Evolutionary conservation across 192 early-diverging fungal species (phyloP).

Genomic region (Physocladia obscura): DNA sequence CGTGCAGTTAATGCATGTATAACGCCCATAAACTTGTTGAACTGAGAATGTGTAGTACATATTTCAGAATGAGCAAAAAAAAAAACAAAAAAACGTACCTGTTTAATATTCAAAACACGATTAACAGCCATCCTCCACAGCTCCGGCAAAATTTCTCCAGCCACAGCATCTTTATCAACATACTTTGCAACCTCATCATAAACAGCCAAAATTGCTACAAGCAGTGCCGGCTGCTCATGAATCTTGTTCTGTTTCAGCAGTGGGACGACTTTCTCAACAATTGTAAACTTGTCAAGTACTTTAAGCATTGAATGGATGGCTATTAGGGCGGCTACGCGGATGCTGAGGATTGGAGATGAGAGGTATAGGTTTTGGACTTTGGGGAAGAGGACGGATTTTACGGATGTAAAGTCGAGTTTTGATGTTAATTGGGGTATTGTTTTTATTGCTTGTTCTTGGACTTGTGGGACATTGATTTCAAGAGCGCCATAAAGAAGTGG

Average conservation of each 20-base stretch:
- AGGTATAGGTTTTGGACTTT: slow-evolving; percentile 24
- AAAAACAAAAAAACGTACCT: slow-evolving; percentile 42
- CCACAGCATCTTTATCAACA: slow-evolving; percentile 73
- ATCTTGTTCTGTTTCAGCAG: slow-evolving; percentile 69
- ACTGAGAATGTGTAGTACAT: neutral
- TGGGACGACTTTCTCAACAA: slow-evolving; percentile 72
- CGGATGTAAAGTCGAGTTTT: slow-evolving; percentile 59
- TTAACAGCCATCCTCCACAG: slow-evolving; percentile 77
- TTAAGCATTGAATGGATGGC: slow-evolving; percentile 26
- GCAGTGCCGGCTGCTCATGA: slow-evolving; percentile 65
- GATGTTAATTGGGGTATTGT: slow-evolving; percentile 57
- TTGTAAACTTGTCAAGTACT: slow-evolving; percentile 22
- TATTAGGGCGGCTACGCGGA: slow-evolving; percentile 18
- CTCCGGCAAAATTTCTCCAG: slow-evolving; percentile 73
- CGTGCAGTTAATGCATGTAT: slow-evolving; percentile 23
- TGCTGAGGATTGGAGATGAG: neutral
- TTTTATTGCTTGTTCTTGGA: slow-evolving; percentile 53
- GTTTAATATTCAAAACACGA: slow-evolving; percentile 63
- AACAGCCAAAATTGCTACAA: slow-evolving; percentile 74
- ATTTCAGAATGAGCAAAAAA: neutral
- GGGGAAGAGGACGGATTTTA: slow-evolving; percentile 68
- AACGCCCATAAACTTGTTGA: slow-evolving; percentile 35
- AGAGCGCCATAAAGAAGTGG: slow-evolving; percentile 71
- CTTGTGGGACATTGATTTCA: slow-evolving; percentile 19
- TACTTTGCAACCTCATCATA: slow-evolving; percentile 76